A percentile compares a stretch with the other conserved stretches of the same genome.
Conservation (phyloP, 2,329 filamentous ascomycete genomes). For the Rutstroemia sp. region DNA sequence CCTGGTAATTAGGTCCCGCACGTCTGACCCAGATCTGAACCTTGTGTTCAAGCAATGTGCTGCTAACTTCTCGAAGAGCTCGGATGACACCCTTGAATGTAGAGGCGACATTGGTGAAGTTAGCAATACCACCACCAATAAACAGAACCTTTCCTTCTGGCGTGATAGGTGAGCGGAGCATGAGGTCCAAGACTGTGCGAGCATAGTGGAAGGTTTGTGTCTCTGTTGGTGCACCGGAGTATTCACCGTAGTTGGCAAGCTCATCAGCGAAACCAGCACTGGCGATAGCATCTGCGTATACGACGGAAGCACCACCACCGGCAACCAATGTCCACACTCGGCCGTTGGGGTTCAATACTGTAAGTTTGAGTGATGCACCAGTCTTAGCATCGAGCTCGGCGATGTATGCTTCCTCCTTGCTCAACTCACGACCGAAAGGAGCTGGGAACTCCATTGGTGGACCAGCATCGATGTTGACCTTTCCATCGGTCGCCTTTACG, state of each 20-base stretch:
- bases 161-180: slow-evolving; percentile 81
- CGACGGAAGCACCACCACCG: slow-evolving; percentile 98
- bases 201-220: slow-evolving; percentile 99
- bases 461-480: slow-evolving; percentile 90
- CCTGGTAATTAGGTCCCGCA: slow-evolving; percentile 97
- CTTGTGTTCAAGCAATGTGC: slow-evolving; percentile 87
- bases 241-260: slow-evolving; percentile 99
- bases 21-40: slow-evolving; percentile 92
- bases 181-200: slow-evolving; percentile 90
- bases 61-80: slow-evolving; percentile 83
- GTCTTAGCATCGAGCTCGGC: slow-evolving; percentile 98
- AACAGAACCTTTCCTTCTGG: slow-evolving; percentile 97
- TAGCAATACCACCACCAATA: slow-evolving; percentile 99
- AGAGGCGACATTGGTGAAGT: slow-evolving; percentile 99
- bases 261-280: slow-evolving; percentile 92
- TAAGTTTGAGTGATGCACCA: slow-evolving; percentile 96
- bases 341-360: slow-evolving; percentile 83
- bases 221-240: slow-evolving; percentile 97
- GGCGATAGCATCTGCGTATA: slow-evolving; percentile 98
- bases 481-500: slow-evolving; percentile 55
- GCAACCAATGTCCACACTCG: slow-evolving; percentile 98
- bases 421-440: slow-evolving; percentile 95
- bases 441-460: slow-evolving; percentile 99
- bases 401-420: slow-evolving; percentile 99
- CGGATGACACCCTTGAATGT: slow-evolving; percentile 99